Evolutionary conservation across 2,329 filamentous ascomycete genomes (phyloP), one percentile per base, ranked within the genome.

Genomic region (Neoascochyta sp.): DNA sequence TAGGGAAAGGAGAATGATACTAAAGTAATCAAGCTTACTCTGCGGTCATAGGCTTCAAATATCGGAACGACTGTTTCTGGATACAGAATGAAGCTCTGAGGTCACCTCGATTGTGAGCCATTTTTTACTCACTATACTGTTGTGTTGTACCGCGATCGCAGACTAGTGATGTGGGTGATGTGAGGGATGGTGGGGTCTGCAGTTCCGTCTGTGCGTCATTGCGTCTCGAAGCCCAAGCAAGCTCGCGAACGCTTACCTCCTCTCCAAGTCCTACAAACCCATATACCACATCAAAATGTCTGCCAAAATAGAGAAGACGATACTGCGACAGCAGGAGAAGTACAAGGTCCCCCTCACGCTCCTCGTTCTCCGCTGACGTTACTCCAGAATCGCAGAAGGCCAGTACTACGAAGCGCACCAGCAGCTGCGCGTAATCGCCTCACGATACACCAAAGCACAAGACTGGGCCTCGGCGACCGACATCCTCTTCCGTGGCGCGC

Each of bases 321-420:
- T 85, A 50, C 76, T 77, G 40, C 75, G 81, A 32, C 81, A 95
- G 62, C 85, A 90, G 68, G 74, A 84, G 65, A 90, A 80, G 81
- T 83, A 68, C 20, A 14, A 16, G 9, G 21, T 3, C 1, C 3
- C 2, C 7, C 9, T 9, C 11, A 14, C 12, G n/a, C 4, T 16
- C 19, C 4, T 18, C n/a, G 17, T 10, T 12, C 13, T 22, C 26
- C n/a, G 23, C 49, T 51, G 36, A 50, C 54, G 39, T 32, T 24
- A 18, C 22, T 20, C 19, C 52, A 86, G 87, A 65, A 95, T 95
- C 65, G 74, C 79, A 47, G 87, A 93, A 65, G 90, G 89, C 55
- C 83, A 92, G 62, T 95, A 80, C 74, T 98, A 98, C 71, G 92
- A 98, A 75, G 92, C 92, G 36, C 90, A 96, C 68, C 92, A 98